A percentile compares a stretch with the other conserved stretches of the same genome.
phyloP scores from a whole-genome alignment of 83 land plant species.

The Picea mariana region DNA sequence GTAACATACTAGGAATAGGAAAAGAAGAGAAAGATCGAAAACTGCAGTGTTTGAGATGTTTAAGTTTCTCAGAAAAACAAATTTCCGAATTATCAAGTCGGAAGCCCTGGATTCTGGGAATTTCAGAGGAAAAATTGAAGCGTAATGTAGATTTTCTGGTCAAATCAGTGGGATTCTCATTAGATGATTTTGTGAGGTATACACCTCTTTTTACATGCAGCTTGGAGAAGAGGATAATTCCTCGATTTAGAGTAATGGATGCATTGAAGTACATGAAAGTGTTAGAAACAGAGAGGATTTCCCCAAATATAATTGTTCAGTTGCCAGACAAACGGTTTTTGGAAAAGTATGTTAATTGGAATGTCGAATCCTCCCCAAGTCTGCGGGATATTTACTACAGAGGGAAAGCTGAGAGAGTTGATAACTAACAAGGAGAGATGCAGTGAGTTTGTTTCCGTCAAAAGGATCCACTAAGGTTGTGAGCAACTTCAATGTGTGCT shows the following conservation, averaged over 20 bases:
- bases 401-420: too few relatives aligned
- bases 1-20: background rate
- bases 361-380: background rate
- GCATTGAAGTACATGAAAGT: constrained; percentile 17
- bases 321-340: constrained; percentile 13
- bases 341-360: constrained; percentile 16
- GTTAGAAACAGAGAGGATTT: constrained; percentile 7
- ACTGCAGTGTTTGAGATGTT: too few relatives aligned
- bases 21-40: background rate
- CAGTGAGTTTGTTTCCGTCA: background rate
- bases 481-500: too few relatives aligned
- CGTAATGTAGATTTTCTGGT: constrained; percentile 19
- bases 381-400: constrained; percentile 19
- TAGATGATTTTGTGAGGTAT: background rate
- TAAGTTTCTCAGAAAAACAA: background rate
- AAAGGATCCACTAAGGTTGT: too few relatives aligned
- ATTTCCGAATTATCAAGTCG: background rate
- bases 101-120: background rate
- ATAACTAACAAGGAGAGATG: too few relatives aligned
- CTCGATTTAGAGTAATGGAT: constrained; percentile 23
- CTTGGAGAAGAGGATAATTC: constrained; percentile 19
- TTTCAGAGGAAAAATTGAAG: constrained; percentile 24
- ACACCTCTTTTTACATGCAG: background rate
- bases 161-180: background rate
- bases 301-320: background rate